Evolutionary conservation across 768 basidiomycete genomes (phyloP), one percentile per base, ranked within the genome.

Genomic region (Pleurotus citrinopileatus): DNA sequence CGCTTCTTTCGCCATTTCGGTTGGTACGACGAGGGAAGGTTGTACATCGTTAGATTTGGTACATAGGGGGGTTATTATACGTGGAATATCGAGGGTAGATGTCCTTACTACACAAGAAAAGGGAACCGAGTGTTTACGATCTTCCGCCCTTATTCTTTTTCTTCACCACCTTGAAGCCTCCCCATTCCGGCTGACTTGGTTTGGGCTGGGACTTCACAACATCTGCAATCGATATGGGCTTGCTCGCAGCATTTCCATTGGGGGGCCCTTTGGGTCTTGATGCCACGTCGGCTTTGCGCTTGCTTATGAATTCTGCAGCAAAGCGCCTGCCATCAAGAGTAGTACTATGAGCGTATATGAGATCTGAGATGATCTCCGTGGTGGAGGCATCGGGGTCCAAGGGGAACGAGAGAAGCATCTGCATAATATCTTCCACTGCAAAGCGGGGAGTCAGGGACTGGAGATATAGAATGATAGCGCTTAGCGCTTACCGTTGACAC

Each of bases 271-370:
- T 86, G 45, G 76, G 74, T 45, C 80, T 72, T 19, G 77, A 62
- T 12, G 74, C 74, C 0, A 85, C 88, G 66, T 98, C 96, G 17
- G 80, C 81, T 71, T 94, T 95, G 48, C 97, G 87, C 65, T 83
- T 91, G 57, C 78, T 81, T 50, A 94, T 83, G 63, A 92, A 99
- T 60, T 98, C 95, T 10, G 90, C 79, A 3, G 97, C 95, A 65
- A 98, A 99, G 32, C 96, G 84, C 47, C 95, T 80, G 4, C 97
- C 97, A 64, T 98, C 94, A 47, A 99, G 82, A 2, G 91, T 98
- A 19, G 94, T 91, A 59, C 93, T 96, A 64, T 90, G 94, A 51
- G 89, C 86, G 64, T 98, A 99, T 57, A 98, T 94, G 38, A 90
- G 79, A 67, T 98, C 97, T 20, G 91, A 90, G 59, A 99, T 98